Percentiles rank a stretch among this genome's conserved stretches.
These are phyloP conservation scores for Cystoderma amianthinum DNA, from an alignment of 768 basidiomycete species.

Conservation along the genomic window DNA sequence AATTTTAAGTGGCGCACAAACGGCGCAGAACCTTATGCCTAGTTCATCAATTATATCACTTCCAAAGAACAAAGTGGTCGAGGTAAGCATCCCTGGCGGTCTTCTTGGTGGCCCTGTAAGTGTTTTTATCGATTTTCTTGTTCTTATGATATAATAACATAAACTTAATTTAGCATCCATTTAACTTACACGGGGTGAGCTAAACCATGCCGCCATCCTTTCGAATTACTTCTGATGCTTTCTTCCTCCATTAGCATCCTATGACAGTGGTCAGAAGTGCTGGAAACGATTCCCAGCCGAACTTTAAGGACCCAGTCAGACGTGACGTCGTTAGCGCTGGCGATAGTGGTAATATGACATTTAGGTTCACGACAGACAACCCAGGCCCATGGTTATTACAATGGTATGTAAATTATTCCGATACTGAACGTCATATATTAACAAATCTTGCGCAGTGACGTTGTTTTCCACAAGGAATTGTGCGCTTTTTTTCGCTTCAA, in stretches of 20 bases:
- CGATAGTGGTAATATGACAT: constrained; percentile 23
- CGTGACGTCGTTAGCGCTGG: constrained; percentile 25
- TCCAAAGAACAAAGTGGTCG: constrained; percentile 26
- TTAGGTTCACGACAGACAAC: constrained; percentile 45
- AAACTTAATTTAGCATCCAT: constrained; percentile 19
- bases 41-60: constrained; percentile 25
- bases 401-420: not conserved
- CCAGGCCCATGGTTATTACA: not conserved
- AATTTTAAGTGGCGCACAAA: constrained; percentile 31
- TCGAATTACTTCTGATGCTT: not conserved
- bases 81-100: constrained; percentile 27
- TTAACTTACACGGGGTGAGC: constrained; percentile 32
- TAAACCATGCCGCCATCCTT: no score
- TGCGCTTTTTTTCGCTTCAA: constrained; percentile 4
- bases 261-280: constrained; percentile 29
- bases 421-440: not conserved
- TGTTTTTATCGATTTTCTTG: not conserved
- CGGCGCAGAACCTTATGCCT: constrained; percentile 20
- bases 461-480: not conserved
- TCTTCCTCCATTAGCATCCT: constrained; percentile 15
- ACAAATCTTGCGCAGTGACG: not conserved
- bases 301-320: constrained; percentile 27
- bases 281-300: constrained; percentile 17
- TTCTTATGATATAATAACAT: not conserved
- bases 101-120: constrained; percentile 11